Conservation (phyloP, 2,329 filamentous ascomycete species). For the Fusarium napiforme region DNA sequence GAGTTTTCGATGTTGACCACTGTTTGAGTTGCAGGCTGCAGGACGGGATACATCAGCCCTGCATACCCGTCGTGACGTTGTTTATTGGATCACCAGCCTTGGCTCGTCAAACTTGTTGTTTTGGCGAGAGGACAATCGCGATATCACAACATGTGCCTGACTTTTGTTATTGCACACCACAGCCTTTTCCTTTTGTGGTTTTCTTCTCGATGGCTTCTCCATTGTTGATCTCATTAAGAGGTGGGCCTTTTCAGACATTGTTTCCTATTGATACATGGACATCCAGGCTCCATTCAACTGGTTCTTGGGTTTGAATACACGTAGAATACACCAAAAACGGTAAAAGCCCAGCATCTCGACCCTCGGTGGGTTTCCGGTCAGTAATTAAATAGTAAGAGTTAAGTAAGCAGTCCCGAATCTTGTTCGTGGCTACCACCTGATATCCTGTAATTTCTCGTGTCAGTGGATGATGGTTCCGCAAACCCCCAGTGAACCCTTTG, state of each 20-base stretch:
- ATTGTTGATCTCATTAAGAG: constrained; percentile 7
- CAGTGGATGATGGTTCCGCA: constrained; percentile 6
- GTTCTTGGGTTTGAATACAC: not conserved
- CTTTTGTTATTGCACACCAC: constrained; percentile 23
- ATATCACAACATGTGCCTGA: constrained; percentile 21
- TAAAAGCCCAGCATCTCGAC: not conserved
- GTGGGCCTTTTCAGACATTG: constrained; percentile 4
- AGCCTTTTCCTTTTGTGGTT: not conserved
- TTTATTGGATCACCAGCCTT: constrained; percentile 24
- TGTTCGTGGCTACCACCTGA: constrained; percentile 16
- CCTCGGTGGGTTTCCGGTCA: not conserved
- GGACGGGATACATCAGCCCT: constrained; percentile 15
- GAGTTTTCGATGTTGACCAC: constrained; percentile 13
- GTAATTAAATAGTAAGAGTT: constrained; percentile 5
- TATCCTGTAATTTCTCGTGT: constrained; percentile 10
- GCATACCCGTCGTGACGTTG: constrained; percentile 32
- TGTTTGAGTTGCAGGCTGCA: not conserved
- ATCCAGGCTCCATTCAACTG: not conserved
- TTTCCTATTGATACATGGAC: constrained; percentile 1
- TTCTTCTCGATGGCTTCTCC: not conserved
- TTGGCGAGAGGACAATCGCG: not conserved
- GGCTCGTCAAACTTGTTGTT: not conserved
- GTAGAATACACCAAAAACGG: not conserved
- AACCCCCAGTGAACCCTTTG: constrained; percentile 3
- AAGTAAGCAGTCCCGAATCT: constrained; percentile 23